A percentile compares a stretch with the other conserved stretches of the same genome.
phyloP scores from a whole-genome alignment of 805 yeast genomes.

The Scheffersomyces stipitis region DNA sequence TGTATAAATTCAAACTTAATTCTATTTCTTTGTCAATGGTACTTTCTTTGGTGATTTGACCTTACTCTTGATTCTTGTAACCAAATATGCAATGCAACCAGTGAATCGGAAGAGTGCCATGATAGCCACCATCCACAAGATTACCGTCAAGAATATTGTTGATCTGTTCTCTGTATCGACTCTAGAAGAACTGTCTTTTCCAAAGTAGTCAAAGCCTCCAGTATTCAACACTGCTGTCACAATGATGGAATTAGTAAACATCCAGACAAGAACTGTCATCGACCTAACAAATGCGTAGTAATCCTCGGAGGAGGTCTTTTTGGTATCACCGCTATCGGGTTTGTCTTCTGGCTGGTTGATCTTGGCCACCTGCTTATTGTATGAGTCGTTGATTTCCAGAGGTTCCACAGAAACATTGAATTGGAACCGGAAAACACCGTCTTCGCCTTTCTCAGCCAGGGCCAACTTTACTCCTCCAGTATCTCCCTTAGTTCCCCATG shows the following conservation, averaged over 20 bases:
- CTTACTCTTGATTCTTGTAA: conserved; percentile 41
- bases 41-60: conserved; percentile 11
- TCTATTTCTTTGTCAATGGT: not conserved
- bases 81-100: conserved; percentile 67
- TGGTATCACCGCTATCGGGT: conserved; percentile 26
- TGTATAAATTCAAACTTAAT: not conserved
- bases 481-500: conserved; percentile 97
- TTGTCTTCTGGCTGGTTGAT: conserved; percentile 41
- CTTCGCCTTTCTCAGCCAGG: conserved; percentile 63
- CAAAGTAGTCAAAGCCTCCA: conserved; percentile 64
- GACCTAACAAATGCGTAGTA: conserved; percentile 92
- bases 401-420: conserved; percentile 64
- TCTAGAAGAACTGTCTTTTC: conserved; percentile 29
- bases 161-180: conserved; percentile 39
- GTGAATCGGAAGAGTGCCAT: conserved; percentile 80
- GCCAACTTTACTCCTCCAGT: conserved; percentile 71
- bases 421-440: conserved; percentile 37
- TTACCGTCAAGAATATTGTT: conserved; percentile 72
- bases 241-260: conserved; percentile 78
- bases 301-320: conserved; percentile 48
- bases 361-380: conserved; percentile 60
- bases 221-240: conserved; percentile 81
- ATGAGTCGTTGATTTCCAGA: conserved; percentile 73
- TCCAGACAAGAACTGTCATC: conserved; percentile 85
- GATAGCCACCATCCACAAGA: conserved; percentile 90